Evolutionary conservation across 1,139 yeast species (phyloP), one percentile per base, ranked within the genome.

Genomic region (Geotrichum bryndzae): DNA sequence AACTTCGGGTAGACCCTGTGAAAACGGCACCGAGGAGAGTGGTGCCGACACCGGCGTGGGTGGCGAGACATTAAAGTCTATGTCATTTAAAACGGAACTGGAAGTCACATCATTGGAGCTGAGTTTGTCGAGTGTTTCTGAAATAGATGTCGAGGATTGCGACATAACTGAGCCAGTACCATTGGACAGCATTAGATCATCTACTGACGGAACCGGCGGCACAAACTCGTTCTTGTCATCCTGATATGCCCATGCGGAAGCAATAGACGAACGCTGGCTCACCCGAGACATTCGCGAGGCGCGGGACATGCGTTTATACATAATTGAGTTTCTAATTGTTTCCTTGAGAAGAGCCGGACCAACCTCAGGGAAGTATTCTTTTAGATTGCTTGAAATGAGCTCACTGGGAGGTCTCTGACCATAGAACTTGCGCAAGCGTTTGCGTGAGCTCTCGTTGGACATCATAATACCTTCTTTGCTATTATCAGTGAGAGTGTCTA

Each of bases 361-460:
- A 0, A 96, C 87, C 58, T 87, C 88, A 0, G 99, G 99, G 79
- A 94, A 94, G 73, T 89, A 94, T 67, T 92, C 97, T 0, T 91
- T 88, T 68, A 94, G 78, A 71, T 94, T 91, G 13, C 94, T 86
- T 0, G 97, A 90, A 66, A 94, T 94, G 70, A 91, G 82, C 72
- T 91, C 97, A 66, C 95, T 87, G 1, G 97, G 94, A 13, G 99
- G 99, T 69, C 98, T 80, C 71, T 90, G 97, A 18, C 96, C 96
- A 71, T 88, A 87, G 66, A 90, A 79, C 70, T 68, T 77, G 72
- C 61, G 72, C 62, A 74, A 76, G 69, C 70, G 69, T 38, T 61
- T 61, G 27, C 55, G 54, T 10, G 60, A 58, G 38, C 51, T 53
- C 22, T 50, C 56, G n/a, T 48, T 53, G 3, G 57, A 53, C 38